Evolutionary conservation across 139 green algal species (phyloP).

Genomic region (Coelastrella sp.): DNA sequence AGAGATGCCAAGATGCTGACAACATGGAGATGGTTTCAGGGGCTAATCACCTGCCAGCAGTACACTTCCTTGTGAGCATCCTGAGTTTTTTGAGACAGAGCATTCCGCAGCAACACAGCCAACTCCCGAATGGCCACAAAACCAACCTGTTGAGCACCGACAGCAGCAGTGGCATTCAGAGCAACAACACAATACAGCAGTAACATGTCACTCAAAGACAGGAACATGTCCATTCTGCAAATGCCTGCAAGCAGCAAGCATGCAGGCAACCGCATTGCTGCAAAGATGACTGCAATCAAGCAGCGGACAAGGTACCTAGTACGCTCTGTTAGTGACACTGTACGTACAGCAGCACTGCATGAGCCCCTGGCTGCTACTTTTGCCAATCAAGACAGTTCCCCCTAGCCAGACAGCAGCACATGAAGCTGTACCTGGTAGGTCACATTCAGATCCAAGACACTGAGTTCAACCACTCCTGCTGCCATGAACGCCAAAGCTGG

Average conservation of each 20-base stretch:
- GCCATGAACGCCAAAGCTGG: conserved; percentile 92
- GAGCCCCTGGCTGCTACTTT: neutral
- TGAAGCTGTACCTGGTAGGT: conserved; percentile 59
- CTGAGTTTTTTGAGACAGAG: conserved; percentile 86
- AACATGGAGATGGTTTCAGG: no score
- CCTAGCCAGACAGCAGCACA: no score
- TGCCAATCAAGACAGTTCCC: no score
- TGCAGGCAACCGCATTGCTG: no score
- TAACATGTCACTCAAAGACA: neutral
- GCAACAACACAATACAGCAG: neutral
- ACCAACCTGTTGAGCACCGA: conserved; percentile 60
- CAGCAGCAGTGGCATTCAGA: neutral
- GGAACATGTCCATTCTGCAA: no score
- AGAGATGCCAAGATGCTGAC: no score
- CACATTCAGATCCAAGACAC: conserved; percentile 73
- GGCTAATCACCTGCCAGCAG: conserved; percentile 82
- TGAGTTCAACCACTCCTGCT: conserved; percentile 88
- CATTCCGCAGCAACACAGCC: conserved; percentile 84
- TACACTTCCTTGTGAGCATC: conserved; percentile 91
- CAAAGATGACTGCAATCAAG: no score
- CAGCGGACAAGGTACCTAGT: no score
- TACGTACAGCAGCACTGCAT: no score
- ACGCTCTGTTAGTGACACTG: no score
- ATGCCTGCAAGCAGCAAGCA: no score
- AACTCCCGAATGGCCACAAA: conserved; percentile 89